These are phyloP conservation scores for Fomitopsis serialis DNA, from an alignment of 768 basidiomycete genomes.

Conservation along the genomic window DNA sequence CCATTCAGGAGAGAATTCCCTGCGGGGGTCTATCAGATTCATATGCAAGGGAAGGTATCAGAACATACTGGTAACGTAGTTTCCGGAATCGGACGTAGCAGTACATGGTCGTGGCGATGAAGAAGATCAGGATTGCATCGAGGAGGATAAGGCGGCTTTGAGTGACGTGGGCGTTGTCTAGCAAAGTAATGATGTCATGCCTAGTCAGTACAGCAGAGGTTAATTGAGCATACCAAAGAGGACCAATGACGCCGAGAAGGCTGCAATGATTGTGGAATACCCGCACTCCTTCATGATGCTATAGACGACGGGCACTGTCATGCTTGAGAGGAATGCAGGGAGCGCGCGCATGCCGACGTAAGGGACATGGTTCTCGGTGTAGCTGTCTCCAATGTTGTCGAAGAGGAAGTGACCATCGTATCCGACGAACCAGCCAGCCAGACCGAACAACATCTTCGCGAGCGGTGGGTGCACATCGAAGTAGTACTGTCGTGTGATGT, in stretches of 20 bases:
- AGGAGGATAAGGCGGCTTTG: constrained; percentile 96
- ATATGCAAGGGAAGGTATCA: not conserved
- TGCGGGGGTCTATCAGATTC: constrained; percentile 22
- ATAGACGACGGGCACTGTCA: constrained; percentile 89
- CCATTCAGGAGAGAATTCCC: constrained; percentile 88
- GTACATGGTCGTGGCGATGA: constrained; percentile 92
- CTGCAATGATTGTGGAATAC: constrained; percentile 85
- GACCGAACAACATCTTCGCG: constrained; percentile 90
- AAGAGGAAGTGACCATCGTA: constrained; percentile 94
- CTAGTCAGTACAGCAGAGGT: not conserved
- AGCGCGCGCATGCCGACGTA: constrained; percentile 92
- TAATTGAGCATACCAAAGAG: constrained; percentile 70
- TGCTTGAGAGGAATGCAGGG: constrained; percentile 85
- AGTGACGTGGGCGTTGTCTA: constrained; percentile 94
- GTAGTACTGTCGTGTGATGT: constrained; percentile 91
- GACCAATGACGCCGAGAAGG: constrained; percentile 83
- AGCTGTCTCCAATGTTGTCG: constrained; percentile 93
- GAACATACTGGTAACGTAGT: constrained; percentile 74
- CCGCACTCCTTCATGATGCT: constrained; percentile 98
- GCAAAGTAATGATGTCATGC: not conserved
- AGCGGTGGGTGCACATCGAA: constrained; percentile 99
- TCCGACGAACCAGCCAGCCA: constrained; percentile 95
- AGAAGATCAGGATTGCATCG: constrained; percentile 91
- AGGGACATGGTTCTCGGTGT: constrained; percentile 80
- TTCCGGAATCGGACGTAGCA: constrained; percentile 93